Conservation (phyloP, 2,329 filamentous ascomycete species). For the Botrytis squamosa region DNA sequence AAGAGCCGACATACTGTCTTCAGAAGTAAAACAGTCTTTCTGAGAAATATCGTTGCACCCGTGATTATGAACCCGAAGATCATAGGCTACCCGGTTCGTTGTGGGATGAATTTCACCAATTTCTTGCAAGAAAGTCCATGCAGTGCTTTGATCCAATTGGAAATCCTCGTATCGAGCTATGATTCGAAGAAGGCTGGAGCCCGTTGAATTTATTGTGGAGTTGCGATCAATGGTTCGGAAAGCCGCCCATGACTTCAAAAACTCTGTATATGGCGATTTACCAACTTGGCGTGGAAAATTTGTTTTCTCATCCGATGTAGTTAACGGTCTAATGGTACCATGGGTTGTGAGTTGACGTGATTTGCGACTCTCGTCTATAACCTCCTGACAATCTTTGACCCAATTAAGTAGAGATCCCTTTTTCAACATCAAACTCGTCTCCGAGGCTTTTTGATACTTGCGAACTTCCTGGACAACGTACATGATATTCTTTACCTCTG, state of each 20-base stretch:
- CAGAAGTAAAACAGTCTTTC: constrained; percentile 7
- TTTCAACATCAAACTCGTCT: background rate
- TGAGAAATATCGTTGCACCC: background rate
- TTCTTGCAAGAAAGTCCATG: constrained; percentile 72
- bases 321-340: constrained; percentile 48
- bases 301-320: constrained; percentile 19
- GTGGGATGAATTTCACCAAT: constrained; percentile 69
- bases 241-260: constrained; percentile 67
- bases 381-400: constrained; percentile 47
- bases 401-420: constrained; percentile 42
- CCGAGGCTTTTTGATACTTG: constrained; percentile 24
- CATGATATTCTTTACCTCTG: constrained; percentile 51
- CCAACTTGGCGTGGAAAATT: background rate
- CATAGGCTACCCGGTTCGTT: constrained; percentile 66
- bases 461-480: constrained; percentile 49
- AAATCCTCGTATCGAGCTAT: constrained; percentile 57
- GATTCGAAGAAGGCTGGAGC: constrained; percentile 62
- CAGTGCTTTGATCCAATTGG: constrained; percentile 47
- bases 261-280: constrained; percentile 39
- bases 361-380: constrained; percentile 53
- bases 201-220: constrained; percentile 59
- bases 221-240: constrained; percentile 52
- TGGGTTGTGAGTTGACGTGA: constrained; percentile 50
- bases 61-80: constrained; percentile 46
- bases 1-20: constrained; percentile 50